Conservation (phyloP, 768 basidiomycete species). For the Flagelloscypha sp. region DNA sequence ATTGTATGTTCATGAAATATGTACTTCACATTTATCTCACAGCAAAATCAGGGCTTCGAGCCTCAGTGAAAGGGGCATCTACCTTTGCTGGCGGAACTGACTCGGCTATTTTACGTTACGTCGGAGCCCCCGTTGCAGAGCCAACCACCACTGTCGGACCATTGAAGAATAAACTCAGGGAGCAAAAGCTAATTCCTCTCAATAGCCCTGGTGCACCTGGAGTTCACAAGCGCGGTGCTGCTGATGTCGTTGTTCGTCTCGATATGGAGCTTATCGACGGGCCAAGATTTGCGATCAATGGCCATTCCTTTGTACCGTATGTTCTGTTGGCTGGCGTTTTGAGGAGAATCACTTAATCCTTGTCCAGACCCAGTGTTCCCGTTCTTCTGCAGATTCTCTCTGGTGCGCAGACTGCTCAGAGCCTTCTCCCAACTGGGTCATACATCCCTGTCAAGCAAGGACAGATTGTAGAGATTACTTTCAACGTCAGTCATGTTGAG, state of each 20-base stretch:
- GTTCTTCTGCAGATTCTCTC: slow-evolving; percentile 37
- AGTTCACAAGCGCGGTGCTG: slow-evolving; percentile 16
- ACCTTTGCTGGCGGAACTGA: slow-evolving; percentile 25
- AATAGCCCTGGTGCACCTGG: slow-evolving; percentile 17
- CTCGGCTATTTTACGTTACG: slow-evolving; percentile 33
- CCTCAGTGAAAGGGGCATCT: slow-evolving; percentile 12
- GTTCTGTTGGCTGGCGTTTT: too few species aligned
- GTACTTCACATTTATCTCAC: slow-evolving; percentile 24
- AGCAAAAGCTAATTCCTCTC: slow-evolving; percentile 16
- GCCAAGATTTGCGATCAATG: slow-evolving; percentile 23
- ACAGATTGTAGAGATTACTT: slow-evolving; percentile 28
- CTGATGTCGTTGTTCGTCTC: slow-evolving; percentile 18
- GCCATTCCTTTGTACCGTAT: slow-evolving; percentile 18
- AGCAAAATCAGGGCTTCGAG: slow-evolving; percentile 11
- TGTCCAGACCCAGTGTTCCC: slow-evolving; percentile 30
- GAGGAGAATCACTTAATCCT: too few species aligned
- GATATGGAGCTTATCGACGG: slow-evolving; percentile 10
- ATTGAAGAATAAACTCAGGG: slow-evolving; percentile 20
- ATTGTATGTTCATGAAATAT: slow-evolving; percentile 13
- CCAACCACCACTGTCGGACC: slow-evolving; percentile 15
- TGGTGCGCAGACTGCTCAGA: slow-evolving; percentile 26
- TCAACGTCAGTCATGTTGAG: slow-evolving; percentile 19
- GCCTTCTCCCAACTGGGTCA: slow-evolving; percentile 21
- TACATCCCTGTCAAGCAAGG: slow-evolving; percentile 27
- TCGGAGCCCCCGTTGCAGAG: slow-evolving; percentile 20